Evolutionary conservation across 768 basidiomycete genomes (phyloP).

Genomic region (Coprinopsis cinerea): DNA sequence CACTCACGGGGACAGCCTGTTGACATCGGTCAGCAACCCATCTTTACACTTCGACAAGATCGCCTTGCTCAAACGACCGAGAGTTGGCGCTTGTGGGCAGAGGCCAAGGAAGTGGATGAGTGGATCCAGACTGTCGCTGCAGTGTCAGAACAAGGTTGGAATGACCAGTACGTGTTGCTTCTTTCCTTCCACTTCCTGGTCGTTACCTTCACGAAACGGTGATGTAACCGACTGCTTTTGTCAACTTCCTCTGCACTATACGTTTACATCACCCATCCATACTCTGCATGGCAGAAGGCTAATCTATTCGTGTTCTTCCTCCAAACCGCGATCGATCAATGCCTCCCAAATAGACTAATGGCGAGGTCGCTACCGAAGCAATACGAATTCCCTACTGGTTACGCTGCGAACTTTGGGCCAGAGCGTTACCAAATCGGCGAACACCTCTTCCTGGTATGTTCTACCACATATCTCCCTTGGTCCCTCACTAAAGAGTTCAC

Average conservation of each 20-base stretch:
- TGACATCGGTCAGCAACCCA: conserved; percentile 58
- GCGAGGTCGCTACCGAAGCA: conserved; percentile 50
- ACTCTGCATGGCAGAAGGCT: neutral
- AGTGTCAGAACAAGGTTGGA: conserved; percentile 83
- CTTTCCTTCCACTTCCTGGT: neutral
- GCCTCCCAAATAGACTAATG: conserved; percentile 41
- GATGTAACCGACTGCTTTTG: neutral
- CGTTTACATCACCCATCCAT: neutral
- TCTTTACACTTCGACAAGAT: conserved; percentile 70
- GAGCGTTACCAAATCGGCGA: conserved; percentile 86
- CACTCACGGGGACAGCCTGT: conserved; percentile 49
- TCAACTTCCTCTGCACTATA: neutral
- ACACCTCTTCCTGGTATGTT: conserved; percentile 69
- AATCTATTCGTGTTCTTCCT: neutral
- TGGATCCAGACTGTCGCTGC: conserved; percentile 89
- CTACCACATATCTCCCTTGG: conserved; percentile 33
- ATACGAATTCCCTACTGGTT: conserved; percentile 97
- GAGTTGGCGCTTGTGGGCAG: conserved; percentile 78
- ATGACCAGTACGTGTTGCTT: conserved; percentile 64
- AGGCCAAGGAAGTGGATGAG: conserved; percentile 81
- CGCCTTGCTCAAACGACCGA: conserved; percentile 66
- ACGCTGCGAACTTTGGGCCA: conserved; percentile 71
- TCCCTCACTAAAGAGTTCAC: neutral
- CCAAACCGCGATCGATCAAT: neutral
- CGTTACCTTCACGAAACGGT: neutral